Percentiles rank a stretch among this genome's conserved stretches.
Evolutionary conservation across 2,329 filamentous ascomycete genomes (phyloP).

Genomic region (Fusarium sp.): DNA sequence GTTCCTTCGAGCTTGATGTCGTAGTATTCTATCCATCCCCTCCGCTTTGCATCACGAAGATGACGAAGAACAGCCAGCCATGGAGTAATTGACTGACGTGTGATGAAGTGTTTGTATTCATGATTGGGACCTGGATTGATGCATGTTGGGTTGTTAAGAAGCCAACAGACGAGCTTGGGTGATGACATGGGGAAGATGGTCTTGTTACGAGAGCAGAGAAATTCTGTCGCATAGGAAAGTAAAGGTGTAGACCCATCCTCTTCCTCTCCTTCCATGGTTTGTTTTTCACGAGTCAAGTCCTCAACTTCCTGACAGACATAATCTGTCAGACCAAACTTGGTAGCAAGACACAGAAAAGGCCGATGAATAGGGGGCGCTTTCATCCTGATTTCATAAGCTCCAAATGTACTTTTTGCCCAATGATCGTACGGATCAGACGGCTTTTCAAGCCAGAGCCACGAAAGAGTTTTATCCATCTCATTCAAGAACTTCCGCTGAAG

Average conservation of each 20-base stretch:
- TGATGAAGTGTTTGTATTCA: slow-evolving; percentile 10
- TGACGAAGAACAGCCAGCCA: slow-evolving; percentile 7
- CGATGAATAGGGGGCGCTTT: slow-evolving; percentile 1
- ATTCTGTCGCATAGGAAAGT: slow-evolving; percentile 8
- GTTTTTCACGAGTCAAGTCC: not conserved
- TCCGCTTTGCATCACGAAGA: slow-evolving; percentile 5
- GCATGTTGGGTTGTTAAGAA: not conserved
- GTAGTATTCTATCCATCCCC: slow-evolving; percentile 9
- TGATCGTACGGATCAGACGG: not conserved
- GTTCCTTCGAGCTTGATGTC: slow-evolving; percentile 2
- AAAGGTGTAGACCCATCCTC: not conserved
- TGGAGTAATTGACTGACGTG: not conserved
- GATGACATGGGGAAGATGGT: slow-evolving; percentile 11
- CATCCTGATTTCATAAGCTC: slow-evolving; percentile 4
- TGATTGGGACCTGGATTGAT: slow-evolving; percentile 1
- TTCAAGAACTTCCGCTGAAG: not conserved
- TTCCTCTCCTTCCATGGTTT: not conserved
- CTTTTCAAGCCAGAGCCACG: slow-evolving; percentile 4
- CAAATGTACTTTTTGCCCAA: slow-evolving; percentile 13
- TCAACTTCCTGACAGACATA: slow-evolving; percentile 6
- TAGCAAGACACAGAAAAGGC: slow-evolving; percentile 1
- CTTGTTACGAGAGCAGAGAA: slow-evolving; percentile 10
- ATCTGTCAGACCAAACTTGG: not conserved
- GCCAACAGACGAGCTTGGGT: not conserved
- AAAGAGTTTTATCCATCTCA: slow-evolving; percentile 6